phyloP scores from a whole-genome alignment of 257 asterid species.

The Solanum lycopersicoides region DNA sequence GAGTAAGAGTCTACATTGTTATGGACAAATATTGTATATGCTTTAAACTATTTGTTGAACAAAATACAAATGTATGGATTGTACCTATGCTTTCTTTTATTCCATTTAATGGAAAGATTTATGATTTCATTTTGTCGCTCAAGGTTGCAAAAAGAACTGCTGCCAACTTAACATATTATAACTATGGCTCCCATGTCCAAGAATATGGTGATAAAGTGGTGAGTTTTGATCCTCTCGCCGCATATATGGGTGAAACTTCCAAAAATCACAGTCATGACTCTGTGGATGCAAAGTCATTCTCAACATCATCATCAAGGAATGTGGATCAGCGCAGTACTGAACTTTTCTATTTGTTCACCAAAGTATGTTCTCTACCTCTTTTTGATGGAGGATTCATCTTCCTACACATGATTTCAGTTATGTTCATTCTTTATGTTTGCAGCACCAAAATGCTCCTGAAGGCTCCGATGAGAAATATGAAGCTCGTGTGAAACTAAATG shows the following conservation, averaged over 20 bases:
- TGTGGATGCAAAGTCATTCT: constrained; percentile 36
- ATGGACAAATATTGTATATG: neutral
- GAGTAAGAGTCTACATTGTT: neutral
- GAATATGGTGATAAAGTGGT: too few species aligned
- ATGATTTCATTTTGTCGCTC: constrained; percentile 22
- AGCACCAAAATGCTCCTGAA: too few species aligned
- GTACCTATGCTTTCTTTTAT: too few species aligned
- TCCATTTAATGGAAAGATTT: neutral
- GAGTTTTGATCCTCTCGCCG: too few species aligned
- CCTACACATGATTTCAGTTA: neutral
- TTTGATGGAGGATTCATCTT: neutral
- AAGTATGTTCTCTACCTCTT: constrained; percentile 23
- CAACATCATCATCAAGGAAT: constrained; percentile 29
- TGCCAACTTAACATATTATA: neutral
- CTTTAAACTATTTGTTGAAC: too few species aligned
- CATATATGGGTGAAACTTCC: too few species aligned
- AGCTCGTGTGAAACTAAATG: too few species aligned
- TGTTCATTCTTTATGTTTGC: neutral
- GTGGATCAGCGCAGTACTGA: constrained; percentile 85
- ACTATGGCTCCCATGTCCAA: neutral
- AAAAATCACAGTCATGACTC: too few species aligned
- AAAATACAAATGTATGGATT: too few species aligned
- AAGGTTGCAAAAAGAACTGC: neutral
- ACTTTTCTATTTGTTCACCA: constrained; percentile 73
- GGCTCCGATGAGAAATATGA: too few species aligned